These are phyloP conservation scores for Achlya hypogyna DNA, from an alignment of 352 stramenopile genomes.

Conservation along the genomic window DNA sequence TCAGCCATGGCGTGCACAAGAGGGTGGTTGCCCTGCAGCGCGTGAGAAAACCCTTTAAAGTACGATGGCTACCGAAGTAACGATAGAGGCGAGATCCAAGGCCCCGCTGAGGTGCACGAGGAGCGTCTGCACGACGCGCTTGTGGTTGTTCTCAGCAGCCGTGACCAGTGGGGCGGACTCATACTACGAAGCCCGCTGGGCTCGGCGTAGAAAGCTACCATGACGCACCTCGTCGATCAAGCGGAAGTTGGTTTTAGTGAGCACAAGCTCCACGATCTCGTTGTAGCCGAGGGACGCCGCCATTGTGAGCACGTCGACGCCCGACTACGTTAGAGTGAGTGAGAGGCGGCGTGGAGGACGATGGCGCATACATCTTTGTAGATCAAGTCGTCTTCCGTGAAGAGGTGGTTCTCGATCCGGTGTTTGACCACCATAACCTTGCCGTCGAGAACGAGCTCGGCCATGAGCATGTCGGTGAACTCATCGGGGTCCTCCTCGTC, in stretches of 20 bases:
- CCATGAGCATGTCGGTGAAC: not conserved
- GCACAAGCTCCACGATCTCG: not conserved
- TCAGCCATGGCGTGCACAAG: not conserved
- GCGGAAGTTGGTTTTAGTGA: not conserved
- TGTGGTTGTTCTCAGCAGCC: slow-evolving; percentile 5
- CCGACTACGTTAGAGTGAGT: not conserved
- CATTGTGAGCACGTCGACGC: not conserved
- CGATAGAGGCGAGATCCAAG: not conserved
- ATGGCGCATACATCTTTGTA: not conserved
- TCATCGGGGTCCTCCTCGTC: not conserved
- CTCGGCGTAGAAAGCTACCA: not conserved
- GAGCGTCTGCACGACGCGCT: not conserved
- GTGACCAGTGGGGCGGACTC: not conserved
- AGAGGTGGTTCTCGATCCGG: not conserved
- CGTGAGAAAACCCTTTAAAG: not conserved
- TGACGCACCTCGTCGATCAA: not conserved
- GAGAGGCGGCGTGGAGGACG: not conserved
- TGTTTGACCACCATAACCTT: not conserved
- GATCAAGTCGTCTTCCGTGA: not conserved
- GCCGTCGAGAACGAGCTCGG: not conserved
- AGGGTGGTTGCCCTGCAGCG: not conserved
- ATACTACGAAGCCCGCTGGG: too few species aligned
- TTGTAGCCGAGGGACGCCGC: not conserved
- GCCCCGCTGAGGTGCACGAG: not conserved
- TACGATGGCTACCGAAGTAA: not conserved